A percentile compares a stretch with the other conserved stretches of the same genome.
phyloP scores from a whole-genome alignment of 1,139 yeast genomes.

The Yarrowia galli region DNA sequence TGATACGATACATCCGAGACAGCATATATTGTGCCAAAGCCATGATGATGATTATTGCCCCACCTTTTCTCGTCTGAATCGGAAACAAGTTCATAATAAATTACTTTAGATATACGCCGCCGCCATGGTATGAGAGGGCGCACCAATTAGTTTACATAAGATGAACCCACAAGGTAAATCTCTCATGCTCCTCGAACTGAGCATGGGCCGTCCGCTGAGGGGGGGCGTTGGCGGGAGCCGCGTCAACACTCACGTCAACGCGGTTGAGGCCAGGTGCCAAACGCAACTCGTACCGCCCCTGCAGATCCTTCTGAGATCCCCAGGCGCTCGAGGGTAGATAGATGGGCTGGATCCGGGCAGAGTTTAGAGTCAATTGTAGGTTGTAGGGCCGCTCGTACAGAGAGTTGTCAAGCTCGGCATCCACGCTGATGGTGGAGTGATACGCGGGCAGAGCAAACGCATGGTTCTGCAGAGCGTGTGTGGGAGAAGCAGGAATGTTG shows the following conservation, averaged over 20 bases:
- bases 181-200: constrained; percentile 39
- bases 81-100: constrained; percentile 23
- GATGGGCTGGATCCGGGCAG: constrained; percentile 44
- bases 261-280: constrained; percentile 47
- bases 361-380: constrained; percentile 45
- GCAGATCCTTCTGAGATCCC: constrained; percentile 44
- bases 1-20: no score
- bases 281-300: constrained; percentile 45
- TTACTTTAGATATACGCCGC: constrained; percentile 7
- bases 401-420: constrained; percentile 47
- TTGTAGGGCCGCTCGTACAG: constrained; percentile 46
- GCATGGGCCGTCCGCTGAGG: constrained; percentile 40
- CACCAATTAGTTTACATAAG: constrained; percentile 27
- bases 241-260: constrained; percentile 45
- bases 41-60: no score
- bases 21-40: no score
- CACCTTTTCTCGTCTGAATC: no score
- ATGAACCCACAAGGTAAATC: constrained; percentile 40
- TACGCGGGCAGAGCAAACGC: constrained; percentile 49
- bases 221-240: constrained; percentile 41
- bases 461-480: constrained; percentile 47
- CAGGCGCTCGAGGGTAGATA: constrained; percentile 46
- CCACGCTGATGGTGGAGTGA: constrained; percentile 48
- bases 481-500: constrained; percentile 48
- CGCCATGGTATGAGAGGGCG: no score